Evolutionary conservation across 2,329 filamentous ascomycete genomes (phyloP).

Genomic region (Sporothrix variecibatus): DNA sequence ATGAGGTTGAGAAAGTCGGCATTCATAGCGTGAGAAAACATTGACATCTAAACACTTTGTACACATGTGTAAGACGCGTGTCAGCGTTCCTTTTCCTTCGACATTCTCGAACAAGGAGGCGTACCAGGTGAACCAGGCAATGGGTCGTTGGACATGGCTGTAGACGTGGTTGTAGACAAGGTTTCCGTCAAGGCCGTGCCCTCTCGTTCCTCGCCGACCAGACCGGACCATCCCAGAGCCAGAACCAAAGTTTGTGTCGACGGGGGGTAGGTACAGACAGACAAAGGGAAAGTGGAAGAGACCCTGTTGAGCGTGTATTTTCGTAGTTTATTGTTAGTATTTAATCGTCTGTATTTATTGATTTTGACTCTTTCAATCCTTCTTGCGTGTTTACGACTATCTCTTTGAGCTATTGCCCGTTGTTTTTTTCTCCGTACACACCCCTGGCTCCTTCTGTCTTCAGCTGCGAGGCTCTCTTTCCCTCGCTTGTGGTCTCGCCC

Average conservation of each 20-base stretch:
- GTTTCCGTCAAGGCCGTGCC: not conserved
- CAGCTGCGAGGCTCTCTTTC: not conserved
- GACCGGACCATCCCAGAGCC: not conserved
- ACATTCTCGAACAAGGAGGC: not conserved
- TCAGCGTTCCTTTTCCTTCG: not conserved
- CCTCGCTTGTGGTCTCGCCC: not conserved
- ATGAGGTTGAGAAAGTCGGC: not conserved
- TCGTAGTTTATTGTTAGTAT: not conserved
- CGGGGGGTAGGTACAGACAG: not conserved
- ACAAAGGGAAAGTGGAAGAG: not conserved
- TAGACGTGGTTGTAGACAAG: too few relatives aligned
- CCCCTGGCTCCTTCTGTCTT: not conserved
- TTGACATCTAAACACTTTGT: not conserved
- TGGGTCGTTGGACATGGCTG: not conserved
- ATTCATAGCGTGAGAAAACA: not conserved
- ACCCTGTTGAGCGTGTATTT: not conserved
- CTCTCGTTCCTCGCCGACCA: not conserved
- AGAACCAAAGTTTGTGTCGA: not conserved
- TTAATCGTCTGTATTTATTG: not conserved
- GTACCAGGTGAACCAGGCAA: not conserved
- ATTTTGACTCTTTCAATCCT: not conserved
- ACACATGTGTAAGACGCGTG: constrained; percentile 6
- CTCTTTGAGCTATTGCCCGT: not conserved
- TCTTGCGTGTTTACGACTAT: not conserved
- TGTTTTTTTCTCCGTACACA: not conserved